Conservation (phyloP, 2,329 filamentous ascomycete species). For the Coleophoma eucalyptorum region DNA sequence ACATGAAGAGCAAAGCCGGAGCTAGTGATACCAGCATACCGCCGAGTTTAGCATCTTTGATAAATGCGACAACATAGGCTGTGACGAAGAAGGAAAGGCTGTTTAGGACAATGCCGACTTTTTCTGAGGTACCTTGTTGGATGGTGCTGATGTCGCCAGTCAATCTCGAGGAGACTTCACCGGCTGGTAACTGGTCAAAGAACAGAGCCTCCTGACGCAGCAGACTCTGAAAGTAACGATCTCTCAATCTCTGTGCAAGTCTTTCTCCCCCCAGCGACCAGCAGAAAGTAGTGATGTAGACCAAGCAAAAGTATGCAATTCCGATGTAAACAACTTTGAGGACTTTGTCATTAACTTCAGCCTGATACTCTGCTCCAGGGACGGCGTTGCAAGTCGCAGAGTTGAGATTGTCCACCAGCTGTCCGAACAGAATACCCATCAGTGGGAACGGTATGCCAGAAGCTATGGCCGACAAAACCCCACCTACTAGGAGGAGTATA, state of each 20-base stretch:
- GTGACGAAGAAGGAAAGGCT: constrained; percentile 54
- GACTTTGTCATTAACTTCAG: constrained; percentile 39
- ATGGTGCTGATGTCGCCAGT: constrained; percentile 53
- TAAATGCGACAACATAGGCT: constrained; percentile 54
- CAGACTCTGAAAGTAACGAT: constrained; percentile 45
- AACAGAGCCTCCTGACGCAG: constrained; percentile 49
- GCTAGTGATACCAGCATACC: constrained; percentile 49
- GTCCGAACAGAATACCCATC: constrained; percentile 60
- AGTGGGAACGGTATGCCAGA: constrained; percentile 60
- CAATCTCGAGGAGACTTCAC: constrained; percentile 44
- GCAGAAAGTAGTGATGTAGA: constrained; percentile 60
- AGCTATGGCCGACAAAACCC: constrained; percentile 42
- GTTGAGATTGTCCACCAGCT: constrained; percentile 61
- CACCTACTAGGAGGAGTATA: constrained; percentile 20
- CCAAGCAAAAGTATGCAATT: constrained; percentile 57
- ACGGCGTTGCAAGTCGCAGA: constrained; percentile 34
- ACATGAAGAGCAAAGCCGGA: constrained; percentile 29
- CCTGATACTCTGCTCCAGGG: neutral
- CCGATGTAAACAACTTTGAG: constrained; percentile 59
- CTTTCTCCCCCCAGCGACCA: constrained; percentile 52
- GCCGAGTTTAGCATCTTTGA: constrained; percentile 50
- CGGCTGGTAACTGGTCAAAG: constrained; percentile 49
- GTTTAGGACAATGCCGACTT: constrained; percentile 52
- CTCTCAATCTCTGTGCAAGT: constrained; percentile 48
- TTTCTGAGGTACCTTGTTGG: constrained; percentile 54